A percentile compares a stretch with the other conserved stretches of the same genome.
Conservation (phyloP, 2,329 filamentous ascomycete species). For the Neofusicoccum laricinum region DNA sequence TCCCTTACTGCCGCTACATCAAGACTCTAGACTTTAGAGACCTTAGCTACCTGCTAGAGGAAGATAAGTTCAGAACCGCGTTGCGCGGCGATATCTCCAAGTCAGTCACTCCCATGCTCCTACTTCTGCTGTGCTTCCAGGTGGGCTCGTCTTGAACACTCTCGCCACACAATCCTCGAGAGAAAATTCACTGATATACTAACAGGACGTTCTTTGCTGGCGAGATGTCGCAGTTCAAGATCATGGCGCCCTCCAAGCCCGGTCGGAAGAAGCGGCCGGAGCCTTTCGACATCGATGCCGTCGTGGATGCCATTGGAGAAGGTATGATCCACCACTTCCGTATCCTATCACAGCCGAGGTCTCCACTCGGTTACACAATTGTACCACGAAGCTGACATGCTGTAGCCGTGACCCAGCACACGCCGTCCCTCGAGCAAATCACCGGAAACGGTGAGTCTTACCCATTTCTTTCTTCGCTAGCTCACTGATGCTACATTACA, state of each 20-base stretch:
- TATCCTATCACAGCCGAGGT: not conserved
- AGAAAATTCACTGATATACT: not conserved
- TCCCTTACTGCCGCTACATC: conserved; percentile 69
- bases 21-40: conserved; percentile 62
- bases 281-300: conserved; percentile 39
- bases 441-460: conserved; percentile 47
- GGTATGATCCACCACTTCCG: conserved; percentile 28
- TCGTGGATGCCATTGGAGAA: conserved; percentile 50
- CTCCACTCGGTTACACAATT: conserved; percentile 18
- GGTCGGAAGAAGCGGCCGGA: conserved; percentile 28
- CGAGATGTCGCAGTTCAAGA: conserved; percentile 45
- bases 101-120: conserved; percentile 35
- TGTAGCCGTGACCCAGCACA: conserved; percentile 46
- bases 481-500: conserved; percentile 20
- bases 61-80: conserved; percentile 56
- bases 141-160: not conserved
- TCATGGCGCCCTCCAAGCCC: conserved; percentile 24
- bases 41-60: conserved; percentile 57
- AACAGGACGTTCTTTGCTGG: conserved; percentile 51
- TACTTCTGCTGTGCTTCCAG: not conserved
- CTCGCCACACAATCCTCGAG: not conserved
- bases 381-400: not conserved
- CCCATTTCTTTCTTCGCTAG: not conserved
- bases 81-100: conserved; percentile 45
- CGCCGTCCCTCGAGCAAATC: conserved; percentile 57